These are phyloP conservation scores for Citrus maxima DNA, from an alignment of 345 rosid species.

Conservation along the genomic window DNA sequence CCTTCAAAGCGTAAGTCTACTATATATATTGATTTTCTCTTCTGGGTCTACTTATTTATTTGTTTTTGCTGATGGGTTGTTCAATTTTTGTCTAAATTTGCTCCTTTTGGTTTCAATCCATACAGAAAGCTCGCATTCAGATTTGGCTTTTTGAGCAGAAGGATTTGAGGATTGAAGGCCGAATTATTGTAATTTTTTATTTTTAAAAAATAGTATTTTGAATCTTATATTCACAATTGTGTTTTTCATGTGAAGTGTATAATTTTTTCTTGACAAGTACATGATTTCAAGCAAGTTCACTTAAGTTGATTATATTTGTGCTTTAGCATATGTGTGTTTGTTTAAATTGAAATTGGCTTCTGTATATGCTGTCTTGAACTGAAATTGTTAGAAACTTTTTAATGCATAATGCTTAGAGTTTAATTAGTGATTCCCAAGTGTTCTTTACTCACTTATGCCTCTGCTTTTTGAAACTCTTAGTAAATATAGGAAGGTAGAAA, in stretches of 20 bases:
- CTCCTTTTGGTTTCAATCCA: not conserved
- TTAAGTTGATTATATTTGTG: not conserved
- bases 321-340: not conserved
- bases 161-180: conserved; percentile 87
- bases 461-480: not conserved
- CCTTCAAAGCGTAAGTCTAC: conserved; percentile 77
- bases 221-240: not conserved
- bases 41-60: not conserved
- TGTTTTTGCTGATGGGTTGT: not conserved
- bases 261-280: not conserved
- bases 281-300: not conserved
- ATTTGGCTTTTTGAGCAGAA: conserved; percentile 99
- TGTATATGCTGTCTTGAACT: not conserved
- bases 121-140: conserved; percentile 93
- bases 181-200: conserved; percentile 49
- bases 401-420: not conserved
- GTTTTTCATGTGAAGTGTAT: not conserved
- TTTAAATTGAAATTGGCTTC: not conserved
- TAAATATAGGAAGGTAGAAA: not conserved
- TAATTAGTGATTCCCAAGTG: not conserved
- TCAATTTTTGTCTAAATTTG: not conserved
- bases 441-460: not conserved
- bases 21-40: not conserved
- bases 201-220: not conserved
- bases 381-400: not conserved